Conservation (phyloP, 192 early-diverging fungal genomes). For the Coemansia sp. region DNA sequence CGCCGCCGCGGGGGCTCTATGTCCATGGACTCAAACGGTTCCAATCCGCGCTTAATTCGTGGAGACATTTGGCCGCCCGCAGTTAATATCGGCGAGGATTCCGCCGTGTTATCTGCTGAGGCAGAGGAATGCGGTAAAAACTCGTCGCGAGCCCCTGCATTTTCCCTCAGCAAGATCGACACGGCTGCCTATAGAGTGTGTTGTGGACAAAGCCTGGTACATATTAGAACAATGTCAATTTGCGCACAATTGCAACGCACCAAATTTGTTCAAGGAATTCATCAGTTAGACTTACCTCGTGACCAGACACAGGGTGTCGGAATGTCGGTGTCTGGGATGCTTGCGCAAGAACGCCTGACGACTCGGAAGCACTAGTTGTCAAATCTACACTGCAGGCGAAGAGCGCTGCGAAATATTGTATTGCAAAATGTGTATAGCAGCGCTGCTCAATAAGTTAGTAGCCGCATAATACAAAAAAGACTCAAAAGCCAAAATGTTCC, state of each 20-base stretch:
- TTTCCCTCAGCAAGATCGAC: neutral
- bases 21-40: slow-evolving; percentile 35
- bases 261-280: neutral
- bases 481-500: neutral
- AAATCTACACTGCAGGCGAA: neutral
- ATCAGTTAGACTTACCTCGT: slow-evolving; percentile 2
- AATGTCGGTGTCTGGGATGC: neutral
- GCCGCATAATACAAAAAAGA: neutral
- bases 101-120: neutral
- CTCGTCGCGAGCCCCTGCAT: neutral
- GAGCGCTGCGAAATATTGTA: neutral
- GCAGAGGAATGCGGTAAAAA: neutral
- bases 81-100: neutral
- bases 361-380: neutral
- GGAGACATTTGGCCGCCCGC: neutral
- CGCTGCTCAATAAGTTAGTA: neutral
- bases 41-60: slow-evolving; percentile 22
- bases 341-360: neutral
- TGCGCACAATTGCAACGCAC: neutral
- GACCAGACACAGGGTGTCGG: neutral
- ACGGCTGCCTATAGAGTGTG: neutral
- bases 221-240: neutral
- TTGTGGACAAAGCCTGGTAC: neutral
- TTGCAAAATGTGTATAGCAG: neutral
- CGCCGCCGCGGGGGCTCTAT: slow-evolving; percentile 46